These are phyloP conservation scores for Ophiostoma sp. DNA, from an alignment of 2,329 filamentous ascomycete genomes.

Conservation along the genomic window DNA sequence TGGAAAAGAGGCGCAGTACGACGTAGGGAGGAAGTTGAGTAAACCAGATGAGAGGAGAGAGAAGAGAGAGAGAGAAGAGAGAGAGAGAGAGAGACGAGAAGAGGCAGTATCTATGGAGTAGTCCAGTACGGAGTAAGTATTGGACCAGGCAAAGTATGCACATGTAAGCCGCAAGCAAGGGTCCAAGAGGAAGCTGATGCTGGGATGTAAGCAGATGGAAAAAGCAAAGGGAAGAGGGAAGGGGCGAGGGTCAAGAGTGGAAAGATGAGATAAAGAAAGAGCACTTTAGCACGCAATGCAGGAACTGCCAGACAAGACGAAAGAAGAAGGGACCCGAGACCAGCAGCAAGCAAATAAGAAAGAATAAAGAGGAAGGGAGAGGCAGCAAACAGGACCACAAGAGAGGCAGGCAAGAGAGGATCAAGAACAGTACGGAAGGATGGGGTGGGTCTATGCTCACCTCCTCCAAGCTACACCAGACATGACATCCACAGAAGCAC, in stretches of 20 bases:
- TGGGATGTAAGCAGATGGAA: background rate
- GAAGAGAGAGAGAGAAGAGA: background rate
- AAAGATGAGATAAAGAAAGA: no score
- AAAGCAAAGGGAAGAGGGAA: background rate
- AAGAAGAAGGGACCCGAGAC: background rate
- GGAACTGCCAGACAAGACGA: background rate
- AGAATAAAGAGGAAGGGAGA: background rate
- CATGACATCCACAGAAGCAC: no score
- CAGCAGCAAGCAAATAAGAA: background rate
- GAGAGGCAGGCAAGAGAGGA: background rate
- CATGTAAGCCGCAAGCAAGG: conserved; percentile 2
- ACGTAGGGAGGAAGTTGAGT: background rate
- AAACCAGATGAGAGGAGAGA: background rate
- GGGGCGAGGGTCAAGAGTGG: background rate
- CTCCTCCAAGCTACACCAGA: background rate
- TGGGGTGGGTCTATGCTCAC: conserved; percentile 2
- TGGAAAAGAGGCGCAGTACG: background rate
- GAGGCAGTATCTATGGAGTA: background rate
- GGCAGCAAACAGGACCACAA: background rate
- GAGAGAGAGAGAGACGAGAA: background rate
- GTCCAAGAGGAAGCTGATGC: background rate
- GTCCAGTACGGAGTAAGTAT: background rate
- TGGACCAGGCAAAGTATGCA: background rate
- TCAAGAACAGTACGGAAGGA: background rate
- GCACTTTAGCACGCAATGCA: no score